Conservation (phyloP, 495 filamentous ascomycete species). For the Penicillium cosmopolitanum region DNA sequence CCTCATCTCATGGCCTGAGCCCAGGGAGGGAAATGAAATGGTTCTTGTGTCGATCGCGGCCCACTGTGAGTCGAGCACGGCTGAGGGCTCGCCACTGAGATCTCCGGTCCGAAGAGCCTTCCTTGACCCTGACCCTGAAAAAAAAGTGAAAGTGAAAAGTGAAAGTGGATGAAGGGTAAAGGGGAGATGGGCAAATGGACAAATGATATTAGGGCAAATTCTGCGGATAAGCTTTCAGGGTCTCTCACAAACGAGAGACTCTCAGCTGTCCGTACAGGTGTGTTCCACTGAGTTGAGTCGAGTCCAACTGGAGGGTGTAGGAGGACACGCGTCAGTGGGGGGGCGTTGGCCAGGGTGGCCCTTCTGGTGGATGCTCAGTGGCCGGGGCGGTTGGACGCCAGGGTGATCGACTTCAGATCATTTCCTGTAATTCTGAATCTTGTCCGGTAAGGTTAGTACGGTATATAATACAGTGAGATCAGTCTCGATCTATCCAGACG, state of each 20-base stretch:
- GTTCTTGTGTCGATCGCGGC: conserved; percentile 29
- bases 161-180: not conserved
- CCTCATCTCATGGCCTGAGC: conserved; percentile 13
- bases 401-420: conserved; percentile 32
- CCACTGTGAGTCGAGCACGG: conserved; percentile 27
- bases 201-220: conserved; percentile 5
- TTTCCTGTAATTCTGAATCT: conserved; percentile 17
- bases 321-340: conserved; percentile 35
- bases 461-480: not conserved
- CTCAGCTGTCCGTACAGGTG: not conserved
- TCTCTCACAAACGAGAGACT: not conserved
- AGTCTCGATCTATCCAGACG: too few species aligned
- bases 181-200: not conserved
- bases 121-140: too few species aligned
- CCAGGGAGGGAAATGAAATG: conserved; percentile 15
- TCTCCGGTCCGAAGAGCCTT: too few species aligned
- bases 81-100: conserved; percentile 12
- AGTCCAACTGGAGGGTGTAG: not conserved
- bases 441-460: not conserved
- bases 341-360: conserved; percentile 17
- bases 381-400: conserved; percentile 26
- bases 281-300: not conserved
- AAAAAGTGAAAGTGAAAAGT: too few species aligned
- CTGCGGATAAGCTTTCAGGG: conserved; percentile 24
- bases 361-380: conserved; percentile 23